Conservation (phyloP, 2,329 filamentous ascomycete genomes). For the Thyridium curvatum region DNA sequence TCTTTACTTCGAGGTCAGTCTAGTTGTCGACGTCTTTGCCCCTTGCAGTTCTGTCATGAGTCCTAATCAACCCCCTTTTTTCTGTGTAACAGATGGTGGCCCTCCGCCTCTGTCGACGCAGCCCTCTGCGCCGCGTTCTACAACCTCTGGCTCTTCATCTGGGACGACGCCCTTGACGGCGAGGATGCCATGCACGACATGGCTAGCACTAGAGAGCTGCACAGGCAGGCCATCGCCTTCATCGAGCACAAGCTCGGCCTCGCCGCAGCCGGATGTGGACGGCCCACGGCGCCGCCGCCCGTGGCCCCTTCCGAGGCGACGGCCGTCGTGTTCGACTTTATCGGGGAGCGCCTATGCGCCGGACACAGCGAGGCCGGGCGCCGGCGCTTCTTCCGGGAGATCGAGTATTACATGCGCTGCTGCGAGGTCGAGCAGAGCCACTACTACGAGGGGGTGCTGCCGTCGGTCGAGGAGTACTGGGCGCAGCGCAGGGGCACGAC, state of each 20-base stretch:
- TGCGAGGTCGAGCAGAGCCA: conserved; percentile 7
- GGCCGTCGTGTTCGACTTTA: conserved; percentile 6
- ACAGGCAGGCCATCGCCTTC: conserved; percentile 7
- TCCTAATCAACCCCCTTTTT: neutral
- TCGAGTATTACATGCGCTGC: conserved; percentile 7
- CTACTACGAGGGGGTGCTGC: conserved; percentile 2
- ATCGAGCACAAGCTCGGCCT: conserved; percentile 7
- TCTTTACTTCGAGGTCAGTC: conserved; percentile 6
- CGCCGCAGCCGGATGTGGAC: conserved; percentile 2
- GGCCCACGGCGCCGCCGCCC: too few relatives aligned
- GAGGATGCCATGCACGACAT: neutral
- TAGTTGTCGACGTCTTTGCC: neutral
- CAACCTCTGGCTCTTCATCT: conserved; percentile 10
- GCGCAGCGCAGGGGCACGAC: conserved; percentile 6
- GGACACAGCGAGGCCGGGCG: conserved; percentile 1
- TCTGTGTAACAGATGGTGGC: conserved; percentile 6
- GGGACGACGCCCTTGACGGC: conserved; percentile 10
- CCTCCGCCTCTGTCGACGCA: conserved; percentile 4
- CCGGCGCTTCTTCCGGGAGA: conserved; percentile 3
- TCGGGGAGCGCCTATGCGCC: neutral
- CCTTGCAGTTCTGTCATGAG: neutral
- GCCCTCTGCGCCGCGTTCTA: conserved; percentile 8
- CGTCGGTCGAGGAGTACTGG: conserved; percentile 7
- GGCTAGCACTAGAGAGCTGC: neutral
- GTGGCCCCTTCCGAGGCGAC: conserved; percentile 2